Evolutionary conservation across 192 early-diverging fungal species (phyloP), one percentile per base, ranked within the genome.

Genomic region (Coemansia sp.): DNA sequence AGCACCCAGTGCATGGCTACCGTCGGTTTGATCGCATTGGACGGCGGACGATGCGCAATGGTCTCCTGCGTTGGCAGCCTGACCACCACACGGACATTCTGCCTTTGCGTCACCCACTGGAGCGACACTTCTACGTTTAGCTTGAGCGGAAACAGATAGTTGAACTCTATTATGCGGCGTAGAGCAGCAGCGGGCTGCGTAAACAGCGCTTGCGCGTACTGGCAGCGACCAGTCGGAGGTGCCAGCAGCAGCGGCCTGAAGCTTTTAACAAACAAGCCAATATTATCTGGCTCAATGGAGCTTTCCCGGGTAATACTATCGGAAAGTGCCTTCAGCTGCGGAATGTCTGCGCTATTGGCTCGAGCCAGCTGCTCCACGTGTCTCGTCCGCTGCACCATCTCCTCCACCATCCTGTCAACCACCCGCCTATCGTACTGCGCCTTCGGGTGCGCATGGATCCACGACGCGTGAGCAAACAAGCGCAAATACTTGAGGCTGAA

Each of bases 141-240:
- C 25, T 44, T 40, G n/a, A 72, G 54, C 14, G 75, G 75, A 24
- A 78, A 78, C 23, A 61, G n/a, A 38, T 78, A 66, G 59, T 72
- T 71, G 38, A 61, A 72, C 53, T 78, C 66, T 2, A 53, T 30
- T 1, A 66, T 34, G 10, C 55, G 61, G n/a, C 38, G 27, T 7
- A 7, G 24, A 1, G 48, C 23, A 27, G 51, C 14, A 6, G 42
- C 24, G 17, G 55, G 1, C 17, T 3, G 40, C 11, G 18, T 9
- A 27, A 63, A 30, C 8, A 24, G 57, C 19, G 71, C 71, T 2
- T 19, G 13, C 6, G 66, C 61, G 25, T 53, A 55, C 48, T 68
- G 75, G 42, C 66, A 72, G 25, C 22, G 62, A 2, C 67, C 53
- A 6, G 13, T 11, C 1, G 53, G 2, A 2, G 69, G 66, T 13